A percentile compares a stretch with the other conserved stretches of the same genome.
Evolutionary conservation across 371 early-diverging fungal genomes (phyloP).

Genomic region (Mucor circinelloides): DNA sequence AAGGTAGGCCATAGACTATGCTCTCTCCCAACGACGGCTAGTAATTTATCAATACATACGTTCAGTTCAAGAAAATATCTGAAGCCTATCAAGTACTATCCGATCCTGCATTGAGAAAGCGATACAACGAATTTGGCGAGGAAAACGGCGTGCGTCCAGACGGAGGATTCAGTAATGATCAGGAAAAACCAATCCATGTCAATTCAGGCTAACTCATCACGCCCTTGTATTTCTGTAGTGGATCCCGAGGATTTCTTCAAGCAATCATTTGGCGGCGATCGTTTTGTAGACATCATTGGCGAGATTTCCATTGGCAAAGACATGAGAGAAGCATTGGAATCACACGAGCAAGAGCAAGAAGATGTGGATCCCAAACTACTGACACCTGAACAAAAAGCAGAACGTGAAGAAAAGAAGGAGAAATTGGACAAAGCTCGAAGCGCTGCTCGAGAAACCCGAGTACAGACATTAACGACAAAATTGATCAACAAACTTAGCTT

Average conservation of each 20-base stretch:
- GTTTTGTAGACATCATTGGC: conserved; percentile 93
- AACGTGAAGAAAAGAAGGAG: conserved; percentile 49
- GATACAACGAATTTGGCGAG: conserved; percentile 85
- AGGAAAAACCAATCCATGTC: not conserved
- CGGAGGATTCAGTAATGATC: conserved; percentile 68
- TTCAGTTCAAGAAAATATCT: conserved; percentile 87
- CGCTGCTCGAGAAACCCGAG: conserved; percentile 68
- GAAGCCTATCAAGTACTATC: conserved; percentile 94
- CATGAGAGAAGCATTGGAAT: conserved; percentile 79
- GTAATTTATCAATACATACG: not conserved
- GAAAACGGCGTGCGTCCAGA: conserved; percentile 70
- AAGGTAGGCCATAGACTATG: conserved; percentile 46
- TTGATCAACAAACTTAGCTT: conserved; percentile 71
- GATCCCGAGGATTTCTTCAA: conserved; percentile 94
- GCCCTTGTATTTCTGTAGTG: conserved; percentile 37
- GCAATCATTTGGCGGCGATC: conserved; percentile 94
- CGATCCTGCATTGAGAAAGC: conserved; percentile 82
- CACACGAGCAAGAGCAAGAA: conserved; percentile 49
- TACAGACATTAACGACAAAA: conserved; percentile 67
- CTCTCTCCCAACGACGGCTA: not conserved
- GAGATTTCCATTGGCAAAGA: conserved; percentile 94
- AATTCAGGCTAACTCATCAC: not conserved
- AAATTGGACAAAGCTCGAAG: conserved; percentile 43
- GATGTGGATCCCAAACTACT: conserved; percentile 12
- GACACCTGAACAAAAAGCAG: conserved; percentile 65